Base-by-base conservation (phyloP, 495 filamentous ascomycete species). In the Penicillium desertorum region DNA sequence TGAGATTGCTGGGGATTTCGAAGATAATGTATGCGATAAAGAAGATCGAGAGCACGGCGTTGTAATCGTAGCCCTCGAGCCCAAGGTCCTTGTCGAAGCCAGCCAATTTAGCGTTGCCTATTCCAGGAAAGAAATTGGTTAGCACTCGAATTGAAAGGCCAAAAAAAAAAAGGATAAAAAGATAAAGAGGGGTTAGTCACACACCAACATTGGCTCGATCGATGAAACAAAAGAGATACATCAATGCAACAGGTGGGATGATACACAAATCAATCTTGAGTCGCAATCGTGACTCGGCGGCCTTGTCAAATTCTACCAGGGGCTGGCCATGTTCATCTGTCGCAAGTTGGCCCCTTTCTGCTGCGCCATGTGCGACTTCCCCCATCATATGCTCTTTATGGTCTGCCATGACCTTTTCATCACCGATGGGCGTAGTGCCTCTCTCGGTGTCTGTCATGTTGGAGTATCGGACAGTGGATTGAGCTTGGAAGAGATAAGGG, bases 11-110 rank as follows among this genome's bases (percentile, higher is more conserved):
- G 0, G 90, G 90, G 45, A 90, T 82, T 68, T 94, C 90, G 59
- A 92, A 92, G 46, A 91, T 56, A 58, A 93, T 88, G 52, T 88
- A 90, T 12, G 86, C 81, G 44, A 89, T 74, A 64, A 85, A 89
- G 75, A 89, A 90, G 54, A 89, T 79, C 12, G 77, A 79, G n/a
- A 89, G 68, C 14, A 88, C 80, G 12, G 77, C 76, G 62, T 89
- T 88, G 67, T 89, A 88, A 53, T 88, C 81, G 45, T 85, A 77
- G 23, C 70, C 63, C 22, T 70, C 69, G 55, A 90, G 79, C 30
- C 71, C 63, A 5, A 86, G 65, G 54, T 86, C 81, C 52, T 68
- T 64, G 30, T 69, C 65, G 52, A 77, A 67, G 1, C 75, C 73
- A 34, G 75, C 71, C 5, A 78, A 59, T 45, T 69, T 72, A 3